These are phyloP conservation scores for Suhomyces faveliae DNA, from an alignment of 805 yeast genomes.

Conservation along the genomic window DNA sequence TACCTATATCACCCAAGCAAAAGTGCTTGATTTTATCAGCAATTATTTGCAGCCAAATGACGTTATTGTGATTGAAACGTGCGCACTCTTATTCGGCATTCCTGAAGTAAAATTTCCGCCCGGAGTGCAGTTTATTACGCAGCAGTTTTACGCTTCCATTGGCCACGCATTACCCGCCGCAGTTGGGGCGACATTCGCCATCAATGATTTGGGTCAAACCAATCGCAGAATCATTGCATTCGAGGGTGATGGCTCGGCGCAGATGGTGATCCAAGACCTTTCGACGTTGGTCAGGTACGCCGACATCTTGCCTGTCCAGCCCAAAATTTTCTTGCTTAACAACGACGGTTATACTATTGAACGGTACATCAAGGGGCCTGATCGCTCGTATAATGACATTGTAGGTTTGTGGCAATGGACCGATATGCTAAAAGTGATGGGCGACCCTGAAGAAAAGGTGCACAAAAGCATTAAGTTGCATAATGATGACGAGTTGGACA, in stretches of 20 bases:
- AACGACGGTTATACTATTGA: constrained; percentile 91
- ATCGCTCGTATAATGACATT: constrained; percentile 77
- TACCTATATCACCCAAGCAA: constrained; percentile 27
- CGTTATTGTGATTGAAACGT: constrained; percentile 75
- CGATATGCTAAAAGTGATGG: constrained; percentile 62
- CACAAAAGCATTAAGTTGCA: constrained; percentile 23
- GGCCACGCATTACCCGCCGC: constrained; percentile 89
- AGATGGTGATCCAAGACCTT: constrained; percentile 88
- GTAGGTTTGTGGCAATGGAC: constrained; percentile 83
- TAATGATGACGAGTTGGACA: constrained; percentile 21
- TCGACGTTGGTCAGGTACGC: constrained; percentile 60
- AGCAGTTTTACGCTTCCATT: constrained; percentile 78
- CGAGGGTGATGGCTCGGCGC: constrained; percentile 94
- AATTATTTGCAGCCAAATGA: constrained; percentile 56
- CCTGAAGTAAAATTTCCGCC: constrained; percentile 65
- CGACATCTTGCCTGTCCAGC: constrained; percentile 38
- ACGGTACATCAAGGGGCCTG: constrained; percentile 78
- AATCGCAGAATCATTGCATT: constrained; percentile 62
- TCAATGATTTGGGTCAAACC: constrained; percentile 48
- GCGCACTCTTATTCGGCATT: constrained; percentile 76
- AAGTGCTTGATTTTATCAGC: constrained; percentile 36
- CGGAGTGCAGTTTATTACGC: constrained; percentile 54
- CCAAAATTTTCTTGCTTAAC: constrained; percentile 73
- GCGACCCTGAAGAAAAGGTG: constrained; percentile 34
- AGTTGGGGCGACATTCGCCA: constrained; percentile 77